Evolutionary conservation across 2,329 filamentous ascomycete species (phyloP), one percentile per base, ranked within the genome.

Genomic region (Alternaria rosae): DNA sequence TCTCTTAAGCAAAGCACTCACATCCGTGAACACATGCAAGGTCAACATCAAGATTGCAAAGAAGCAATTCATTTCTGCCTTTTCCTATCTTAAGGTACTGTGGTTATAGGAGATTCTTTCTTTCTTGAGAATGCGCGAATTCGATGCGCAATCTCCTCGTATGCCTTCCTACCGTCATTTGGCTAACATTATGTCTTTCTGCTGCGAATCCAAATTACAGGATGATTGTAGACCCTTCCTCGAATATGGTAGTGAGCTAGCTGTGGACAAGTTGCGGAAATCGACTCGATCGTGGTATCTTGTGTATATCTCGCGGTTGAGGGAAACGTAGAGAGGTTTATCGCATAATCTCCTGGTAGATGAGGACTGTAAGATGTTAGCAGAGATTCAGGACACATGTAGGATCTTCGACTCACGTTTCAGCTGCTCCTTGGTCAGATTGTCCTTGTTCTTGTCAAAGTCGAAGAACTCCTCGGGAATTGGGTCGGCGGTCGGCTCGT

Each of bases 361-460:
- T 99, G 79, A 99, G 86, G 77, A 84, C 88, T 90, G 64, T 15
- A 52, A 23, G 21, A 26, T 47, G 69, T 78, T 70, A 74, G 68
- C 53, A 26, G 23, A 20, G 32, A 13, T 41, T 43, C 15, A 6
- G 15, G 13, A 21, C 20, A 23, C 6, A 15, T 7, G 8, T 6
- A 12, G 9, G 26, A 10, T n/a, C 6, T 30, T 15, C 17, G 20
- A 78, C 84, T 76, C 78, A 90, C 95, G 87, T 86, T 98, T 98
- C 80, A 99, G 83, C 83, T 99, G 93, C 84, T 99, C 95, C 84
- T 99, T 99, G 85, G 92, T 97, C 77, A 99, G 83, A 75, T 91
- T 95, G 81, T 99, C 95, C 89, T 99, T 99, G 86, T 98, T 97
- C 87, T 97, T 97, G 83, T 99, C 95, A 81, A 99, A 99, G 82